A percentile compares a stretch with the other conserved stretches of the same genome.
These are phyloP conservation scores for Amborella trichopoda DNA, from an alignment of 164 flowering plant species.

Conservation along the genomic window DNA sequence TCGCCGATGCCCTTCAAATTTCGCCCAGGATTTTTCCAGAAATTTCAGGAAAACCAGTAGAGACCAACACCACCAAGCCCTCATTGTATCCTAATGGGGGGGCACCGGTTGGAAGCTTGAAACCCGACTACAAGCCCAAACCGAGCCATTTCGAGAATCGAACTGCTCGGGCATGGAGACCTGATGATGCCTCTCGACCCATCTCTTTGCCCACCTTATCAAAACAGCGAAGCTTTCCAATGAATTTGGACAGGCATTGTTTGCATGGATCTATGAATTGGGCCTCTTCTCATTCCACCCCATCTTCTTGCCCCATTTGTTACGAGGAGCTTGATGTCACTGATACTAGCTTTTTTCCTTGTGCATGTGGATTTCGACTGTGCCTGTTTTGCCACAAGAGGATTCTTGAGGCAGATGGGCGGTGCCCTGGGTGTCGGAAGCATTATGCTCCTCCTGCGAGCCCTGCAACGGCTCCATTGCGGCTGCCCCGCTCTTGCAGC, in stretches of 20 bases:
- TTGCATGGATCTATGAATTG: constrained; percentile 25
- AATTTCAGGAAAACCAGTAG: no score
- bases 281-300: constrained; percentile 22
- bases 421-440: constrained; percentile 92
- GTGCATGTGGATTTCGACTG: constrained; percentile 78
- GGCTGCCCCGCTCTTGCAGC: constrained; percentile 69
- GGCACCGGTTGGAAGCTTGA: constrained; percentile 5
- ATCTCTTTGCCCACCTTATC: constrained; percentile 66
- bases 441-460: constrained; percentile 32
- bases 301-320: constrained; percentile 84
- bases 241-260: constrained; percentile 25
- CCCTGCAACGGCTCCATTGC: constrained; percentile 32
- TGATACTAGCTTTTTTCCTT: constrained; percentile 76
- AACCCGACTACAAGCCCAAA: constrained; percentile 12
- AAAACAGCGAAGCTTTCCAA: constrained; percentile 55
- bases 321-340: constrained; percentile 75
- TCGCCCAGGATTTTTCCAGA: neutral
- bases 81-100: neutral
- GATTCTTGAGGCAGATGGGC: constrained; percentile 78
- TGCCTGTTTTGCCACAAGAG: constrained; percentile 94
- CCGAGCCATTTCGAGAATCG: neutral
- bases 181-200: constrained; percentile 79
- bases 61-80: no score
- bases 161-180: constrained; percentile 63
- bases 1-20: constrained; percentile 64